Percentiles rank a stretch among this genome's conserved stretches.
phyloP scores from a whole-genome alignment of 129 eudicot genomes.

The Dittrichia graveolens region DNA sequence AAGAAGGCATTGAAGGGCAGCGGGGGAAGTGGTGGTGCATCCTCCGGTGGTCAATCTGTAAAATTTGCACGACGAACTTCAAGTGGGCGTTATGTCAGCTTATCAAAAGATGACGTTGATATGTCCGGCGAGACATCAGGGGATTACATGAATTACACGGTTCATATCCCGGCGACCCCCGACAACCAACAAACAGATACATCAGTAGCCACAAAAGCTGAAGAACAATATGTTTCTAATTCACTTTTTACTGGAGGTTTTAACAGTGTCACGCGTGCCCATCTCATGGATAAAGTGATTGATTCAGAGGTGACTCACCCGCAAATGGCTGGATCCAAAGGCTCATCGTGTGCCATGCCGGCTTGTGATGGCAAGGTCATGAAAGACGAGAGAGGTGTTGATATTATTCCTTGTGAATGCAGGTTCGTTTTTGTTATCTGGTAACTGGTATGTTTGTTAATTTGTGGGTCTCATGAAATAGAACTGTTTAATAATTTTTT shows the following conservation, averaged over 20 bases:
- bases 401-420: constrained; percentile 79
- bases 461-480: not conserved
- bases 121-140: constrained; percentile 58
- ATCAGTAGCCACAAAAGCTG: constrained; percentile 82
- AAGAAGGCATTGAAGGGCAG: constrained; percentile 48
- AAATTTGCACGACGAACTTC: constrained; percentile 86
- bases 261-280: constrained; percentile 91
- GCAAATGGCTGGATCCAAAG: constrained; percentile 75
- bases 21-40: constrained; percentile 24
- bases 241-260: constrained; percentile 86
- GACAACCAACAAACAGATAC: constrained; percentile 74
- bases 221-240: constrained; percentile 84
- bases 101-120: constrained; percentile 67
- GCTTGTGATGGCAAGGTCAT: constrained; percentile 78
- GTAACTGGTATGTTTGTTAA: no score
- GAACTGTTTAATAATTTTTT: not conserved
- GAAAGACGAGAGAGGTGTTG: constrained; percentile 81
- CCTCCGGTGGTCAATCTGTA: constrained; percentile 57
- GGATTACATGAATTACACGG: constrained; percentile 82
- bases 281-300: constrained; percentile 82
- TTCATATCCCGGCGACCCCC: constrained; percentile 73
- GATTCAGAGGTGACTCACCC: constrained; percentile 73
- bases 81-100: constrained; percentile 79
- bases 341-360: constrained; percentile 71
- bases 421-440: constrained; percentile 40